phyloP scores from a whole-genome alignment of 169 alveolate genomes.

The Toxoplasma gondii region DNA sequence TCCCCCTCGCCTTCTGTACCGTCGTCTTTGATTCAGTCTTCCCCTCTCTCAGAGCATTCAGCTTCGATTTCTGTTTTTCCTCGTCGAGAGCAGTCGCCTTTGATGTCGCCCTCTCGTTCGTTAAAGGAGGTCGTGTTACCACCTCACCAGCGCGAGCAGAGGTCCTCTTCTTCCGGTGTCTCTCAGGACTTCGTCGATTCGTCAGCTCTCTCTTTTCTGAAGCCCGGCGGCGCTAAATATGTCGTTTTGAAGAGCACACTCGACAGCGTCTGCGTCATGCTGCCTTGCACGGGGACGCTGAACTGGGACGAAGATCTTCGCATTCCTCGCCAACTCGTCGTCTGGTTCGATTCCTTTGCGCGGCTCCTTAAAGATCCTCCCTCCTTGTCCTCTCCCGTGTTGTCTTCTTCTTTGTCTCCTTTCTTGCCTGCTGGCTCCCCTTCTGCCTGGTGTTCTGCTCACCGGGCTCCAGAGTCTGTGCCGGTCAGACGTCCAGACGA shows the following conservation, averaged over 20 bases:
- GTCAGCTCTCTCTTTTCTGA: neutral
- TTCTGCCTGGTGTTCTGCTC: neutral
- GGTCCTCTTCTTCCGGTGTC: neutral
- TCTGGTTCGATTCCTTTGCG: slow-evolving; percentile 63
- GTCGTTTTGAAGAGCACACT: slow-evolving; percentile 63
- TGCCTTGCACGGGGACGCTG: slow-evolving; percentile 64
- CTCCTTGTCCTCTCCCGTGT: neutral
- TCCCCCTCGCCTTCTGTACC: neutral
- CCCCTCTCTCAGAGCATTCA: neutral
- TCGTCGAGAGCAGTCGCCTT: neutral
- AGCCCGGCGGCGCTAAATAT: slow-evolving; percentile 51
- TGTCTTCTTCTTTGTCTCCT: neutral
- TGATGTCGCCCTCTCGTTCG: too few species aligned
- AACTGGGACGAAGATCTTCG: slow-evolving; percentile 65
- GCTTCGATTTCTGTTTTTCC: neutral
- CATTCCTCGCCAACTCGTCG: slow-evolving; percentile 58
- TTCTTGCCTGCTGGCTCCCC: neutral
- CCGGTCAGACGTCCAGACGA: too few species aligned
- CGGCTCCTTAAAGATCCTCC: slow-evolving; percentile 55
- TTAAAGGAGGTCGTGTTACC: too few species aligned
- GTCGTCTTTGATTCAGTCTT: neutral
- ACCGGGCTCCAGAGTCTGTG: neutral
- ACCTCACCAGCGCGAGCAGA: too few species aligned
- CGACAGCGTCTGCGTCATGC: slow-evolving; percentile 65
- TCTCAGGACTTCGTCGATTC: neutral